Base-by-base conservation (phyloP, 2,329 filamentous ascomycete genomes). In the Onygenales sp. region DNA sequence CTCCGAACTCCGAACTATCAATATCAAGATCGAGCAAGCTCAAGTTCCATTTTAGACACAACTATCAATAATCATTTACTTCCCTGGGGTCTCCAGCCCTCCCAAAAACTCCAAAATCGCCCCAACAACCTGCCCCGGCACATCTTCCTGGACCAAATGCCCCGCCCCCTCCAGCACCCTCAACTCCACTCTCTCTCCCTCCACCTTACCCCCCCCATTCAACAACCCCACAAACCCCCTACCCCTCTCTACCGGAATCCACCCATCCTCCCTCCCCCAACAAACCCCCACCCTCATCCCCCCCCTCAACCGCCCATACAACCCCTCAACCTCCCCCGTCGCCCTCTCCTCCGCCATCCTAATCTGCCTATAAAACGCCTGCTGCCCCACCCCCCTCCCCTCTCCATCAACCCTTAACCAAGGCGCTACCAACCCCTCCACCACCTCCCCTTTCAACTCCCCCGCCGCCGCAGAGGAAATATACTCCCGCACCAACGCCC, bases 181-280 rank as follows among this genome's bases (percentile, higher is more conserved):
- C 21, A 27, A 4, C 21, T 27, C 1, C 21, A 27, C 21, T 2
- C 17, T 17, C 21, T 27, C 4, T 1, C 21, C 21, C 3, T 27
- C 3, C 21, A 0, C 21, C 21, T 27, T 5, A 27, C 3, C 21
- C 21, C 21, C 21, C 21, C 21, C 21, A 27, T 27, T 27, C 17
- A 74, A 52, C 44, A 62, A 56, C 2, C 61, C 57, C 27, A 51
- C 60, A 57, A 73, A 54, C 36, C 58, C 60, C 17, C 63, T 58
- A 45, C 74, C 71, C 32, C 62, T 68, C 49, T 72, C 67, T 0
- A 66, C 64, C 0, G 71, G 72, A 45, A 76, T 68, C 74, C 74
- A 76, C 37, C 55, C 55, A 55, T 77, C 74, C 2, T 74, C 58
- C 27, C 62, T 63, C 1, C 73, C 74, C 74, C 74, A 76, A 6